Base-by-base conservation (phyloP, 2,329 filamentous ascomycete species). In the Pseudogymnoascus sp. region DNA sequence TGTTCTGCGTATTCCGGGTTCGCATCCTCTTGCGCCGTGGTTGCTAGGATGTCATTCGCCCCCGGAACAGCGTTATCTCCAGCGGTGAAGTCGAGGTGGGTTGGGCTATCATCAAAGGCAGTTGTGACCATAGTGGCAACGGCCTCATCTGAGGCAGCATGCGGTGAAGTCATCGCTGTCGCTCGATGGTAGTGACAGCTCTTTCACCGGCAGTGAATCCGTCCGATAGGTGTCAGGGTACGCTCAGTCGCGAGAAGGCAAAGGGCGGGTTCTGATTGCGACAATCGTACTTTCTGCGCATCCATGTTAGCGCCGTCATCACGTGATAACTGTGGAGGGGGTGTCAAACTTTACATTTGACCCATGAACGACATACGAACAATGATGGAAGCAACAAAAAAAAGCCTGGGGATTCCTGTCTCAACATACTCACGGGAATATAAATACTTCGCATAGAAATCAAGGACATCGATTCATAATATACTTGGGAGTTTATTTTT, bases 81-180 rank as follows among this genome's bases (percentile, higher is more conserved):
- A 31, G 60, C 65, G 64, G 67, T 67, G 64, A 66, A 63, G 21
- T 38, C 17, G 31, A 26, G 13, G 50, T 50, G 23, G 31, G 33
- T 60, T 23, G 59, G 42, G 60, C 64, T 62, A 42, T 64, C 62
- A 38, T 66, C 65, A 38, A 62, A 19, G 33, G 62, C 60, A 33
- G 63, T 60, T 53, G 65, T 64, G 36, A 66, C 63, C 50, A 66
- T 65, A 33, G 66, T 60, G 57, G 67, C 65, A 61, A 65, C 63
- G 36, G 63, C 64, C 31, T 67, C 67, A 44, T 62, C 38, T 31
- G 63, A 42, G 35, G 65, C 61, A 63, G 60, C 64, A 62, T 68
- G 66, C 70, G 69, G 70, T 72, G 72, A 74, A 69, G 71, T 74
- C 72, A 74, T 74, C 71, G 68, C 70, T 73, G 71, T 69, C 69